Evolutionary conservation across 495 filamentous ascomycete genomes (phyloP).

Genomic region (Pyrenula aspistea): DNA sequence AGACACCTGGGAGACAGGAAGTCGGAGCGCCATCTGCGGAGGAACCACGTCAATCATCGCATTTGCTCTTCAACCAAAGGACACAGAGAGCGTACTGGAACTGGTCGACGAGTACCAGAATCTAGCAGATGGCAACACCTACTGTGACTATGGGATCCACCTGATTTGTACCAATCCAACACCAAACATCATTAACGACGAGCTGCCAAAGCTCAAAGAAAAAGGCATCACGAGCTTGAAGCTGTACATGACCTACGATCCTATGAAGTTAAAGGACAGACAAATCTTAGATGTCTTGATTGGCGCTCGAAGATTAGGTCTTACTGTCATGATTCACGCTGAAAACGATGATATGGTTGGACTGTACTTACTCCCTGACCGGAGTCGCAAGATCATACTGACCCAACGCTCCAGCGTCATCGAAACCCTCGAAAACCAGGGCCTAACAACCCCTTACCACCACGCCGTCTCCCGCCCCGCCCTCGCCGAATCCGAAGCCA

Average conservation of each 20-base stretch:
- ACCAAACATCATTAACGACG: conserved; percentile 21
- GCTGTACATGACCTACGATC: conserved; percentile 54
- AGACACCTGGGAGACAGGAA: conserved; percentile 32
- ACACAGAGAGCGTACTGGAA: conserved; percentile 31
- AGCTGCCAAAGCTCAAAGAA: conserved; percentile 27
- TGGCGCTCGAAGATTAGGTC: conserved; percentile 28
- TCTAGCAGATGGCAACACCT: conserved; percentile 31
- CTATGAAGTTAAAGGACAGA: conserved; percentile 39
- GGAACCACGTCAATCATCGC: conserved; percentile 49
- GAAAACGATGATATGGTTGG: conserved; percentile 44
- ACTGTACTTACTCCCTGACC: not conserved
- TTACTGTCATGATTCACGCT: conserved; percentile 52
- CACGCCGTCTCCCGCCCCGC: conserved; percentile 23
- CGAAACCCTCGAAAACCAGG: conserved; percentile 6
- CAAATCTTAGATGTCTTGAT: conserved; percentile 45
- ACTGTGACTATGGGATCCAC: conserved; percentile 51
- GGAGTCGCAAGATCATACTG: not conserved
- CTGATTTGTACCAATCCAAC: conserved; percentile 42
- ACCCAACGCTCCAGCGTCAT: not conserved
- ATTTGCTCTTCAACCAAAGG: conserved; percentile 43
- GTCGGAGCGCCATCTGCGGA: conserved; percentile 43
- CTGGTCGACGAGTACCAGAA: conserved; percentile 33
- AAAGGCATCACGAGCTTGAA: conserved; percentile 46
- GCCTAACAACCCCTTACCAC: conserved; percentile 23
- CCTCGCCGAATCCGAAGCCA: conserved; percentile 26